These are phyloP conservation scores for Trypanosoma caninum DNA, from an alignment of 208 protist species.

Conservation along the genomic window DNA sequence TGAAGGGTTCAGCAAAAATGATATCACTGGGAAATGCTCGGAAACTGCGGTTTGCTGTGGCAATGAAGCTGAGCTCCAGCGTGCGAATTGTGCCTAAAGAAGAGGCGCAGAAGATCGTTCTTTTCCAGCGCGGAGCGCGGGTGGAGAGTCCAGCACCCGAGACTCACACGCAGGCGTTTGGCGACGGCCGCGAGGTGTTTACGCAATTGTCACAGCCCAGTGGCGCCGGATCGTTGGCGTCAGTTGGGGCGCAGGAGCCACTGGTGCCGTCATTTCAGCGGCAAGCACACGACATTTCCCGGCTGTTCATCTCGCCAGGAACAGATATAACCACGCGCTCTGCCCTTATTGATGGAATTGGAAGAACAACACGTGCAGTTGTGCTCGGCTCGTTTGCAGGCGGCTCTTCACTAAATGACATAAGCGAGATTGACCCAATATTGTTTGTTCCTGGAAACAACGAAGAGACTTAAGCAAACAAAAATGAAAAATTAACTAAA, in stretches of 20 bases:
- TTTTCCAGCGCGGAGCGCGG: slow-evolving; percentile 5
- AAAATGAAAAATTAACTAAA: too few species aligned
- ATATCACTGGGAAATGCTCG: slow-evolving; percentile 63
- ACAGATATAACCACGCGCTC: background rate
- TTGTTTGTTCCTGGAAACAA: slow-evolving; percentile 2
- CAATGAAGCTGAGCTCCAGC: slow-evolving; percentile 69
- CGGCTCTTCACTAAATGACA: background rate
- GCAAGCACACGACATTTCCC: background rate
- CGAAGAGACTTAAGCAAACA: background rate
- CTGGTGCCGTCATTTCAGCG: background rate
- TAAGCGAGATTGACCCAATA: slow-evolving; percentile 14
- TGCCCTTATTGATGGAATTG: background rate
- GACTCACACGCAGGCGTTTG: background rate
- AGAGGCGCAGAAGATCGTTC: slow-evolving; percentile 33
- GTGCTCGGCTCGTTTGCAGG: slow-evolving; percentile 2
- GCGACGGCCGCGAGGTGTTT: slow-evolving; percentile 7
- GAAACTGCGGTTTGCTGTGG: slow-evolving; percentile 78
- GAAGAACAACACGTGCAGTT: slow-evolving; percentile 5
- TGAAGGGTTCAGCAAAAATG: slow-evolving; percentile 77
- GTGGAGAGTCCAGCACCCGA: background rate
- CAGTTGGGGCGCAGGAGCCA: background rate
- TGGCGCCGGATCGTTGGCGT: slow-evolving; percentile 8
- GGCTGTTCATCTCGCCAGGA: slow-evolving; percentile 5
- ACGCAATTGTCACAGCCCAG: slow-evolving; percentile 25
- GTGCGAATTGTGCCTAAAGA: slow-evolving; percentile 75